These are phyloP conservation scores for Scutellaria barbata DNA, from an alignment of 257 asterid genomes.

Conservation along the genomic window DNA sequence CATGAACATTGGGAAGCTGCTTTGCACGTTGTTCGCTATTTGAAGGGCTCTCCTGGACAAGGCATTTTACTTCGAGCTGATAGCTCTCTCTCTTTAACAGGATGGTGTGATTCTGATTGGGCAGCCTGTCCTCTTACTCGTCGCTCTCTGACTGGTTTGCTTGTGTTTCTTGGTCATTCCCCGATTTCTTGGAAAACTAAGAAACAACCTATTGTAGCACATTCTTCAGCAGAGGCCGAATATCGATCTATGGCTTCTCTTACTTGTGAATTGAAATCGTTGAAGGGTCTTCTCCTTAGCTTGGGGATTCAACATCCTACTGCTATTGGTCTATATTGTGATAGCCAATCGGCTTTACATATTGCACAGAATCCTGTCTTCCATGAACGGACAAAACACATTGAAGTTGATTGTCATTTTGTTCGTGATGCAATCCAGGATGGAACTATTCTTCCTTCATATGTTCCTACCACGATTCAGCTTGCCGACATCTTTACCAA, in stretches of 20 bases:
- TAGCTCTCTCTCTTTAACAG: background rate
- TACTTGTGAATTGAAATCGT: conserved; percentile 3
- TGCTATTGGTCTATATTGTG: too few relatives aligned
- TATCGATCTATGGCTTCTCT: background rate
- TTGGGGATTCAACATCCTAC: background rate
- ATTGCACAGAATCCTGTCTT: too few relatives aligned
- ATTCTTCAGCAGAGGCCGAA: too few relatives aligned
- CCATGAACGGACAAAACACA: too few relatives aligned
- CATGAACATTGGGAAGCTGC: background rate
- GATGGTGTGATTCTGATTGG: background rate
- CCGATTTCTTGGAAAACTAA: too few relatives aligned
- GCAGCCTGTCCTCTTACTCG: background rate
- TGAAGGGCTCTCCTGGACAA: background rate
- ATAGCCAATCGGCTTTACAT: too few relatives aligned
- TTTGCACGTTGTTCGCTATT: background rate
- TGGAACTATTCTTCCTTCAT: too few relatives aligned
- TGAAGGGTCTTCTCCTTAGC: too few relatives aligned
- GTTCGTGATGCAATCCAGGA: too few relatives aligned
- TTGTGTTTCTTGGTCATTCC: background rate
- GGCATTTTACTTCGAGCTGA: background rate
- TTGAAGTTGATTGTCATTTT: too few relatives aligned
- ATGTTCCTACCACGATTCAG: too few relatives aligned
- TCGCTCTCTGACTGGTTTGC: background rate
- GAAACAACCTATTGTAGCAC: background rate
- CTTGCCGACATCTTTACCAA: too few relatives aligned